Percentiles rank a stretch among this genome's conserved stretches.
phyloP scores from a whole-genome alignment of 495 filamentous ascomycete species.

The Neohortaea acidophila region DNA sequence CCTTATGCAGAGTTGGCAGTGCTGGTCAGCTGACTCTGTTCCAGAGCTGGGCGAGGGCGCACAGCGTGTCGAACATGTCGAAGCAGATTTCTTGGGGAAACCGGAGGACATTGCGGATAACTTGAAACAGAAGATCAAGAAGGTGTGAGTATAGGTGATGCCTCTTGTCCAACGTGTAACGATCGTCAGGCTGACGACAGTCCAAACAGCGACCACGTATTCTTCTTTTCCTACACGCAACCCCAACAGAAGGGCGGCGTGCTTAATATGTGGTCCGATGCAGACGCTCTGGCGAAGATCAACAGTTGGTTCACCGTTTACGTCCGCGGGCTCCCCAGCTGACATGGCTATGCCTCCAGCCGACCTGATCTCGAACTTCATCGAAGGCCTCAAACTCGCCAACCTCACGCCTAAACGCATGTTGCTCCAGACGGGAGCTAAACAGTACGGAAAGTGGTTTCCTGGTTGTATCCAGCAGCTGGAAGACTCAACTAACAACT shows the following conservation, averaged over 20 bases:
- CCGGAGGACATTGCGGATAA: conserved; percentile 25
- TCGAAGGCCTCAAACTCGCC: conserved; percentile 28
- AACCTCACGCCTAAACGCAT: conserved; percentile 30
- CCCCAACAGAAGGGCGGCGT: conserved; percentile 20
- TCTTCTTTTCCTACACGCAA: conserved; percentile 41
- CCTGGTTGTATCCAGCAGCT: too few species aligned
- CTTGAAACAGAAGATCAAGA: conserved; percentile 20
- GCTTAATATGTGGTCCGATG: background rate
- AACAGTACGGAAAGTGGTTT: conserved; percentile 9
- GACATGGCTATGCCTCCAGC: conserved; percentile 29
- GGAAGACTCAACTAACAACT: too few species aligned
- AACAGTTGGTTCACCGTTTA: background rate
- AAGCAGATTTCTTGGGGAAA: conserved; percentile 28
- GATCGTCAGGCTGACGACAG: background rate
- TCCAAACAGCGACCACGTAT: conserved; percentile 32
- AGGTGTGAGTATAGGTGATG: background rate
- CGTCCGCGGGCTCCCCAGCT: too few species aligned
- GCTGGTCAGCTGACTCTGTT: too few species aligned
- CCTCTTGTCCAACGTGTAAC: background rate
- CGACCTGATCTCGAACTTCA: conserved; percentile 33
- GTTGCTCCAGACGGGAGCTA: conserved; percentile 28
- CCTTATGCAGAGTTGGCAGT: too few species aligned
- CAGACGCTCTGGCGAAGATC: conserved; percentile 1
- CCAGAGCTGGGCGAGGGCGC: conserved; percentile 19
- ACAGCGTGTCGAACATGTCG: conserved; percentile 29